Conservation (phyloP, 331 rosid species). For the Pyrus hybrid region DNA sequence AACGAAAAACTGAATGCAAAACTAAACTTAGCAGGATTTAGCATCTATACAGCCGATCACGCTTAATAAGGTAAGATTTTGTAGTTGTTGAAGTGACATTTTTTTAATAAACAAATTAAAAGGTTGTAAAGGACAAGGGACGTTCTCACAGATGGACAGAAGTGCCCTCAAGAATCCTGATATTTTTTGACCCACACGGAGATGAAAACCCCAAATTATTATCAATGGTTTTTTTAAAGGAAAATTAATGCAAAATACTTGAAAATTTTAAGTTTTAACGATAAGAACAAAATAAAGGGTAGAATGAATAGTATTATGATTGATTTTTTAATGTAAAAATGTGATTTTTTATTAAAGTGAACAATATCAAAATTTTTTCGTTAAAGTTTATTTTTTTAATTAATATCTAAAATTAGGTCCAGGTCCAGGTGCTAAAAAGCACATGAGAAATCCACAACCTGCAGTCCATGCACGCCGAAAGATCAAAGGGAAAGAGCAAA, state of each 20-base stretch:
- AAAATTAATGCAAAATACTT: too few species aligned
- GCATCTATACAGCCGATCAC: rapidly evolving
- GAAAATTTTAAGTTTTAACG: too few species aligned
- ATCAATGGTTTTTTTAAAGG: too few species aligned
- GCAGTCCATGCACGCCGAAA: not conserved
- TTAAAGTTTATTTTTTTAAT: too few species aligned
- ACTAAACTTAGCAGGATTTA: rapidly evolving
- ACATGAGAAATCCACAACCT: not conserved
- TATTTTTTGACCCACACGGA: too few species aligned
- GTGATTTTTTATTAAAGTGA: too few species aligned
- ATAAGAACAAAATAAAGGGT: too few species aligned
- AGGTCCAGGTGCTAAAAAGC: not conserved
- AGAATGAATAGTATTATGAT: too few species aligned
- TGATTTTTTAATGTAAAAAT: too few species aligned
- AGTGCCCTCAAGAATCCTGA: not conserved
- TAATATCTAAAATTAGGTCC: not conserved
- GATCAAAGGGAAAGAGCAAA: not conserved
- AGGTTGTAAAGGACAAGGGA: not conserved
- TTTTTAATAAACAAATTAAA: not conserved
- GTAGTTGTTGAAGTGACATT: too few species aligned
- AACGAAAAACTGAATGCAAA: rapidly evolving
- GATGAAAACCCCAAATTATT: too few species aligned
- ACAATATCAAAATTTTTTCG: too few species aligned
- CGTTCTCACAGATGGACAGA: not conserved
- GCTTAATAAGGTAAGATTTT: rapidly evolving